Evolutionary conservation across 139 green algal genomes (phyloP), one percentile per base, ranked within the genome.

Genomic region (Chlorella sp.): DNA sequence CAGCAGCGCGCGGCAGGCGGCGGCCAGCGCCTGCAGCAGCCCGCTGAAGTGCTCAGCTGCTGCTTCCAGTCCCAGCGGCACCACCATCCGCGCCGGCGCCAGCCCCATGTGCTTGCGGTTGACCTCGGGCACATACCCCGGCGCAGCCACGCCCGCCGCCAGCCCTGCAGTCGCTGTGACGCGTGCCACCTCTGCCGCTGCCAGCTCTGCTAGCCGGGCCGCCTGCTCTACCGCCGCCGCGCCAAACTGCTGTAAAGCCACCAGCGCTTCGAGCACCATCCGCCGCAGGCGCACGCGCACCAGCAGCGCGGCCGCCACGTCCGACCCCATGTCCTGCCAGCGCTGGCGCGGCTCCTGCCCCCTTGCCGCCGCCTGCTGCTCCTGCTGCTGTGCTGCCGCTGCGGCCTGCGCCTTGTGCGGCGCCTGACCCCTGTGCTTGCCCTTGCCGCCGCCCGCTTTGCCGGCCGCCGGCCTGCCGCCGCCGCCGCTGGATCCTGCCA

Each of bases 101-200:
- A 88, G 87, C 9, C 82, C 87, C 60, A 94, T 79, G 40, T 91
- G 77, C 74, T 87, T 76, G 3, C 77, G 68, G 76, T 95, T 94
- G 15, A 93, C 73, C 4, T 84, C 71, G 2, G 81, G 41, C 19
- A 84, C 67, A 79, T 91, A 96, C 0, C 84, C 86, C 2, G 74
- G 73, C 41, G 68, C 56, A 11, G 53, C 31, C 0, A 41, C 38
- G 0, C 17, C 42, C 7, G 46, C 63, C 48, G 23, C 72, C 38
- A 84, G 42, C 0, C 31, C 21, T 6, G 62, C 33, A 27, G 42
- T 86, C 14, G 36, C 36, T 27, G 45, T 42, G 14, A 85, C 55
- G 1, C 38, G n/a, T n/a, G 42, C 2, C 46, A 89, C 74, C 56
- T 82, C 67, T 1, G 23, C 63, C 19, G 55, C 40, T 19, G 81